Base-by-base conservation (phyloP, 129 eudicot genomes). In the Chrysanthemum lavandulifolium region DNA sequence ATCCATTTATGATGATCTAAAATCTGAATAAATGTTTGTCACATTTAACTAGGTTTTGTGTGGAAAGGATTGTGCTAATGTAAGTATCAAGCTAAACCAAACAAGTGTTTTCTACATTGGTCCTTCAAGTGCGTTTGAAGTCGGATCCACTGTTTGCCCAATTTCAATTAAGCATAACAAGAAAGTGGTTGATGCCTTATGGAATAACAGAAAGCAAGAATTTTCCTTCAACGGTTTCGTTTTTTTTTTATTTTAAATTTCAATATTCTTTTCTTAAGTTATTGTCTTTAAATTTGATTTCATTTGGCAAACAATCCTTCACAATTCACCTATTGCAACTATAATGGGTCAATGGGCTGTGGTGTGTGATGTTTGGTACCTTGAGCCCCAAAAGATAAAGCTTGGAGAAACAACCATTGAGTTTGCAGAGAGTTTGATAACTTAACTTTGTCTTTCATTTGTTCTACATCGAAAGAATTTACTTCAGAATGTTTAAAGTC, bases 331-430 rank as follows among this genome's bases (percentile, higher is more conserved):
- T 95, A 67, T 83, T 95, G 82, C 99, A 95, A 87, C 91, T 95
- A 55, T n/a, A n/a, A 95, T 95, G 99, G 86, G 96, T 73, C 91
- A 97, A 19, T 95, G 99, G 99, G 99, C 99, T 33, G 99, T 95
- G 75, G 99, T 95, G 71, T 95, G 99, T 83, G 97, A 95, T 78
- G 99, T 95, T 60, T 95, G 99, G 99, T 95, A 90, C 83, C 75
- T 95, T 80, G 99, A 95, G 72, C 99, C 99, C 52, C 97, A 95
- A 81, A 88, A 86, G 67, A 67, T 95, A 76, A 90, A 80, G 84
- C 96, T 97, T 19, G 96, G 99, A 72, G 99, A 95, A 82, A 95
- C 99, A 36, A 77, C 96, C 54, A 95, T 95, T 55, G 94, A 88
- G 64, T 95, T 95, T 88, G 99, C 99, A 15, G 99, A 95, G 84